Conservation (phyloP, 306 rosid species). For the Vigna reflexopilosa region DNA sequence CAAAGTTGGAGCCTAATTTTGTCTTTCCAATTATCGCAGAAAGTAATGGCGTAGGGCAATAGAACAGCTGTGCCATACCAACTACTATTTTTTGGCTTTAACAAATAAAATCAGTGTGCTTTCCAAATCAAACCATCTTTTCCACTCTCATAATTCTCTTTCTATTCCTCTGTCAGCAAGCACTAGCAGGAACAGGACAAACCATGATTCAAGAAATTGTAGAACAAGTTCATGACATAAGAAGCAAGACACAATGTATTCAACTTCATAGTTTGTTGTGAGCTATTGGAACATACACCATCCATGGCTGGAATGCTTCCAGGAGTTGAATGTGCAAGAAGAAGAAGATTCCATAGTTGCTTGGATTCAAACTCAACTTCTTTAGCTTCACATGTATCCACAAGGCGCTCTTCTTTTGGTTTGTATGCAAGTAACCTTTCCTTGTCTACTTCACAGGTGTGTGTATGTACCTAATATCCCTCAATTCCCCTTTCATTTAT, state of each 20-base stretch:
- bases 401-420: constrained; percentile 65
- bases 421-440: constrained; percentile 62
- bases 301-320: constrained; percentile 61
- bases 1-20: neutral
- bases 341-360: constrained; percentile 64
- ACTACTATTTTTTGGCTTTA: neutral
- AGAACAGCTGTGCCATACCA: neutral
- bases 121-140: neutral
- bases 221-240: neutral
- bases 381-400: constrained; percentile 42
- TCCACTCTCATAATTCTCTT: neutral
- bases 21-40: neutral
- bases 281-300: neutral
- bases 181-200: constrained; percentile 16
- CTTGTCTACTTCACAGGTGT: constrained; percentile 56
- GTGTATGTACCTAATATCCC: constrained; percentile 10
- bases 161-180: constrained; percentile 5
- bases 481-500: neutral
- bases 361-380: constrained; percentile 35
- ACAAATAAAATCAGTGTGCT: neutral
- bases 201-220: neutral
- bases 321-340: constrained; percentile 93
- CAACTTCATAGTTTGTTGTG: neutral
- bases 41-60: neutral
- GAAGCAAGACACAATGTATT: neutral